These are phyloP conservation scores for Sicyos edulis DNA, from an alignment of 306 rosid genomes.

Conservation along the genomic window DNA sequence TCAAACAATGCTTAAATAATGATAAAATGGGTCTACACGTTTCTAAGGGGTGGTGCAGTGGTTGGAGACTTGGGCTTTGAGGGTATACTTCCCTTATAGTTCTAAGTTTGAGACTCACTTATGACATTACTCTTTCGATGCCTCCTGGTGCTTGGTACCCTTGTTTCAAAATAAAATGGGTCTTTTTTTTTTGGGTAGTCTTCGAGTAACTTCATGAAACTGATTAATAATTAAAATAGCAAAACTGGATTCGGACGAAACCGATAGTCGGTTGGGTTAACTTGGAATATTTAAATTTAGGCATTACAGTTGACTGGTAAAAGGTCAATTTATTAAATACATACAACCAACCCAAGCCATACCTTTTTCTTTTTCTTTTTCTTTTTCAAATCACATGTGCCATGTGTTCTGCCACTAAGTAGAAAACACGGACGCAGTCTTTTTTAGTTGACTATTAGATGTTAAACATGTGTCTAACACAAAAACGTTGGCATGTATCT, in stretches of 20 bases:
- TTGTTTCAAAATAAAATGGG: too few species aligned
- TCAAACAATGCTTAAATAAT: too few species aligned
- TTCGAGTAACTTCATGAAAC: background rate
- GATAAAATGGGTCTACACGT: too few species aligned
- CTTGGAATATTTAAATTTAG: background rate
- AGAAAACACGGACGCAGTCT: background rate
- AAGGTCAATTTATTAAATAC: background rate
- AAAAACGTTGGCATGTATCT: background rate
- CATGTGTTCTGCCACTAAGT: background rate
- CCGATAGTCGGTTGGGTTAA: background rate
- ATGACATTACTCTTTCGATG: too few species aligned
- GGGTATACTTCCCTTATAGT: too few species aligned
- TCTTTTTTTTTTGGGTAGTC: too few species aligned
- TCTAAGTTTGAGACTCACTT: too few species aligned
- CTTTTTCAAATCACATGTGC: background rate
- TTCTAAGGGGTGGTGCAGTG: background rate
- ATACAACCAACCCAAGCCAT: background rate
- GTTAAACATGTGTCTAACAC: background rate
- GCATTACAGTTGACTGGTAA: background rate
- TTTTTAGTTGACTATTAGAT: background rate
- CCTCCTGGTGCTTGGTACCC: too few species aligned
- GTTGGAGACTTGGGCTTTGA: too few species aligned
- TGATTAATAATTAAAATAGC: background rate
- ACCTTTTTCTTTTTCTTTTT: background rate
- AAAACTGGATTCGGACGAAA: background rate